These are phyloP conservation scores for Exophiala alcalophila DNA, from an alignment of 2,329 filamentous ascomycete genomes.

Conservation along the genomic window DNA sequence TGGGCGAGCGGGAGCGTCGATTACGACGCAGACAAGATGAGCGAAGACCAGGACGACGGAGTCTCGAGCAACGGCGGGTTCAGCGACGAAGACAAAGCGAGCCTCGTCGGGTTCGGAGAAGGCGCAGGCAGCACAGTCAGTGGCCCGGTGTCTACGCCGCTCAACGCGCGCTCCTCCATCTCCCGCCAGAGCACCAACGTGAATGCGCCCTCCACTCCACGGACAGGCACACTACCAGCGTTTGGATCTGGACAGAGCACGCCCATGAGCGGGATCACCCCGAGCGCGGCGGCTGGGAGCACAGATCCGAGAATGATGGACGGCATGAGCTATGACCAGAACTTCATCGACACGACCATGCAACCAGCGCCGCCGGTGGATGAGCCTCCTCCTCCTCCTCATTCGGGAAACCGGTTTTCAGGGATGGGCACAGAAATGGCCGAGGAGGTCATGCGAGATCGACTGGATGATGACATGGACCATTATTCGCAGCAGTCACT, in stretches of 20 bases:
- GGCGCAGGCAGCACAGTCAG: constrained; percentile 82
- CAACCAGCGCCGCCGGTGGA: constrained; percentile 54
- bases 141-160: constrained; percentile 66
- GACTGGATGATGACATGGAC: constrained; percentile 53
- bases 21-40: constrained; percentile 55
- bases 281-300: constrained; percentile 43
- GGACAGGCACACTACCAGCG: constrained; percentile 17
- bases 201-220: constrained; percentile 36
- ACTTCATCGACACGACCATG: constrained; percentile 64
- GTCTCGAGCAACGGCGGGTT: constrained; percentile 70
- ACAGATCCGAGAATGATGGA: constrained; percentile 64
- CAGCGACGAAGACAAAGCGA: constrained; percentile 80
- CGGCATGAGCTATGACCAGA: constrained; percentile 61
- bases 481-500: constrained; percentile 11
- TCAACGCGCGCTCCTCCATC: constrained; percentile 40
- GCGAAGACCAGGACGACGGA: constrained; percentile 62
- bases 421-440: constrained; percentile 53
- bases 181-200: constrained; percentile 38
- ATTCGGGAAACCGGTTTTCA: constrained; percentile 25
- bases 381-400: constrained; percentile 26
- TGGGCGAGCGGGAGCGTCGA: constrained; percentile 65
- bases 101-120: constrained; percentile 87
- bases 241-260: constrained; percentile 33
- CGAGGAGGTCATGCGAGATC: constrained; percentile 63
- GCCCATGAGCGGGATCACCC: constrained; percentile 46